Evolutionary conservation across 495 filamentous ascomycete genomes (phyloP), one percentile per base, ranked within the genome.

Genomic region (Penicillium soppii): DNA sequence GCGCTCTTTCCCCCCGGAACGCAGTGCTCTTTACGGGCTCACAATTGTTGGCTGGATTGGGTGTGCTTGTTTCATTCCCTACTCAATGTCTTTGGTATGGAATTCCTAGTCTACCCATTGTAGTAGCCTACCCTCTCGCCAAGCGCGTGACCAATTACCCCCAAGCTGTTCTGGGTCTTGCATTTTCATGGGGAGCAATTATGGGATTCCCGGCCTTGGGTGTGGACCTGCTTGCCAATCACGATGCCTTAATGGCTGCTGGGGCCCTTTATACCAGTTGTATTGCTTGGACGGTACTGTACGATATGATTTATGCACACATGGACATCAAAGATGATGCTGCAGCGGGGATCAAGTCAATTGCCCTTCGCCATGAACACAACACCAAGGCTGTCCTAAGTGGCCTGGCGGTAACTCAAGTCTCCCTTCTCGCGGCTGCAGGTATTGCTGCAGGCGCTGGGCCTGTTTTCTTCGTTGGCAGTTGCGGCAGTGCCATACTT

Each of bases 291-390:
- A 96, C 94, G 8, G 82, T 97, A 35, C 65, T 97, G 49, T 98
- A 98, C 61, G 94, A 98, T 71, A 97, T 96, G 86, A 95, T 98
- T 16, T 98, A 98, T 70, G 94, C 95, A 26, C 92, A 97, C 70
- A 96, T 97, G 87, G 94, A 98, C 56, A 92, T 98, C 66, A 88
- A 87, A 62, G 94, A 98, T 58, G 94, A 98, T 65, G 82, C 83
- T 26, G 88, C 88, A 65, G 92, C 88, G 0, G 94, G 94, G 1
- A 96, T 98, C 71, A 97, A 96, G 73, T 91, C 86, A 57, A 98
- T 97, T 63, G 92, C 89, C 15, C 78, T 97, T 19, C 85, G 86
- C 63, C 91, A 98, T 58, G 89, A 95, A 52, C 76, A 84, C 20
- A 82, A 96, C 56, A 96, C 94, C 5, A 97, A 97, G 71, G 74